Base-by-base conservation (phyloP, 2,329 filamentous ascomycete species). In the Erysiphe pulchra region DNA sequence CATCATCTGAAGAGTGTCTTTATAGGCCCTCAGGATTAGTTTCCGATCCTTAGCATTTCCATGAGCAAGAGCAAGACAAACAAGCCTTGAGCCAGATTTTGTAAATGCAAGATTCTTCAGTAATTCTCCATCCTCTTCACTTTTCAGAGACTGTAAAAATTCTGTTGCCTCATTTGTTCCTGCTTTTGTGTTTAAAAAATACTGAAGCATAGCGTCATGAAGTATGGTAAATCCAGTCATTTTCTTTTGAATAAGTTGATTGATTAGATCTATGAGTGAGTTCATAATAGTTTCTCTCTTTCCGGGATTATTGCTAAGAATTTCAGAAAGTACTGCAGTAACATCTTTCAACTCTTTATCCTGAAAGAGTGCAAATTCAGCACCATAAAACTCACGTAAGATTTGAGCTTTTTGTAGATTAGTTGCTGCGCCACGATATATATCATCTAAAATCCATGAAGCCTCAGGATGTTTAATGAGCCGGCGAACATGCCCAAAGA, bases 131-230 rank as follows among this genome's bases (percentile, higher is more conserved):
- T 80, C 78, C 57, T 93, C 83, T 52, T 98, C 87, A 37, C 82
- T 82, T 64, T 92, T 92, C 56, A 98, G 67, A 53, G 92, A 70
- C 61, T 95, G 86, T 47, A 92, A 64, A 57, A 93, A 94, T 54
- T 92, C 85, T 31, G 69, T 80, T 38, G 83, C 77, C 59, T 95
- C 87, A 47, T 82, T 75, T 40, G 77, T 82, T 3, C 80, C 85
- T 4, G 73, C 66, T 51, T 80, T 77, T 42, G 77, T 75, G 55
- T 80, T 87, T 45, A 84, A 65, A 63, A 87, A 94, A 62, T 94
- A 98, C 60, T 98, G 87, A 48, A 94, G 68, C 86, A 98, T 93
- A 44, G 90, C 90, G 56, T 95, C 90, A 61, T 98, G 92, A 17
- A 98, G 73, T 71, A 98, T 92, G 2, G 87, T 95, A 63, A 98